These are phyloP conservation scores for Raddia guianensis DNA, from an alignment of 176 grass and related monocot genomes.

Conservation along the genomic window DNA sequence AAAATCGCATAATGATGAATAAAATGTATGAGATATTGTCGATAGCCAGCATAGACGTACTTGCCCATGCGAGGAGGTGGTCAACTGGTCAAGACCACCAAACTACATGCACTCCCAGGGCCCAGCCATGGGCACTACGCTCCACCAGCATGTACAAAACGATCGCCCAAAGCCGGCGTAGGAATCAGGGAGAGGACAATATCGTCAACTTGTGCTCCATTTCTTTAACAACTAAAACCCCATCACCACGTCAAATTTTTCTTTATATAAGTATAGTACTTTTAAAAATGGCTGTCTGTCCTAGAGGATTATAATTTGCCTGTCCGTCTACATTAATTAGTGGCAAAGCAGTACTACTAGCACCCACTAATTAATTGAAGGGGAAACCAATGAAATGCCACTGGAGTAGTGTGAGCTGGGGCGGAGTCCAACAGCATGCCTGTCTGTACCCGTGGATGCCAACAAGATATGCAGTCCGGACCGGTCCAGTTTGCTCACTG, in stretches of 20 bases:
- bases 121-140: neutral
- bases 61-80: no score
- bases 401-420: neutral
- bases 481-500: conserved; percentile 1
- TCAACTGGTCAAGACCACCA: no score
- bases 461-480: neutral
- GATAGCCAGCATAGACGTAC: no score
- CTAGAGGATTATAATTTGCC: neutral
- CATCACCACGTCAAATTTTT: neutral
- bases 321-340: neutral
- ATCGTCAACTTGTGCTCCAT: neutral
- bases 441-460: neutral
- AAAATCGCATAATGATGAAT: no score
- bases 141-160: neutral
- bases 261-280: no score
- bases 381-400: conserved; percentile 11
- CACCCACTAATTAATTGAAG: neutral
- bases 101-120: neutral
- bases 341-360: neutral
- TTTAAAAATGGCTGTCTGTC: neutral
- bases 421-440: neutral
- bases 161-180: neutral
- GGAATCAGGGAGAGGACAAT: neutral
- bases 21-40: no score
- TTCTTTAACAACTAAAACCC: neutral